These are phyloP conservation scores for Zygosaccharomyces pseudorouxii DNA, from an alignment of 805 yeast species.

Conservation along the genomic window DNA sequence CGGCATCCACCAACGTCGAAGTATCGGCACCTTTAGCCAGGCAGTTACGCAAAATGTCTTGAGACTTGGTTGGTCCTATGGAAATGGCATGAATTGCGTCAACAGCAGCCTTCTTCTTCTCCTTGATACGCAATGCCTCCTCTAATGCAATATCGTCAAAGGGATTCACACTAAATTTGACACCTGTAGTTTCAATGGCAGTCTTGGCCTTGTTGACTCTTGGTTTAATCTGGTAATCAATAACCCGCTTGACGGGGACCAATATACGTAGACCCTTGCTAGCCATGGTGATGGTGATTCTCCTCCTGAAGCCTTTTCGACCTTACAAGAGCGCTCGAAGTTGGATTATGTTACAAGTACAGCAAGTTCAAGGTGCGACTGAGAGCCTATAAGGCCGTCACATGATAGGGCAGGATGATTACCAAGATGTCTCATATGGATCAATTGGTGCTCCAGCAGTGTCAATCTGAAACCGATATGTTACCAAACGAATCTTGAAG, in stretches of 20 bases:
- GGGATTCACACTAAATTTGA: conserved; percentile 90
- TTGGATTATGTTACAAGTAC: no score
- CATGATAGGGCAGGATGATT: not conserved
- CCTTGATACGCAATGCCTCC: conserved; percentile 80
- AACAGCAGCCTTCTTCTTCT: conserved; percentile 58
- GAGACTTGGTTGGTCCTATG: conserved; percentile 81
- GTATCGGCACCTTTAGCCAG: conserved; percentile 93
- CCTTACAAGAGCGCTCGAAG: no score
- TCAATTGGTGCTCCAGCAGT: not conserved
- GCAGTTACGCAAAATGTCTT: conserved; percentile 82
- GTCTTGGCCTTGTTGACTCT: conserved; percentile 74
- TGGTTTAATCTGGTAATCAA: conserved; percentile 91
- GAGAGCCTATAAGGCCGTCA: not conserved
- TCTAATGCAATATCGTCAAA: conserved; percentile 97
- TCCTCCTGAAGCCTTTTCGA: not conserved
- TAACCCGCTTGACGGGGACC: conserved; percentile 92
- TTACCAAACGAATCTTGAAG: no score
- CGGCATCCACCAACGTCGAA: conserved; percentile 75
- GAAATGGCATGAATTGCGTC: conserved; percentile 87
- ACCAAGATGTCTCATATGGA: not conserved
- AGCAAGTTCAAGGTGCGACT: not conserved
- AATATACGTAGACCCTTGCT: conserved; percentile 44
- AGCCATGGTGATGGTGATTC: conserved; percentile 7
- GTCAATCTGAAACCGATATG: not conserved
- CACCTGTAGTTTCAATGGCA: conserved; percentile 78